phyloP scores from a whole-genome alignment of 805 yeast species.

The Monosporozyma servazzii region DNA sequence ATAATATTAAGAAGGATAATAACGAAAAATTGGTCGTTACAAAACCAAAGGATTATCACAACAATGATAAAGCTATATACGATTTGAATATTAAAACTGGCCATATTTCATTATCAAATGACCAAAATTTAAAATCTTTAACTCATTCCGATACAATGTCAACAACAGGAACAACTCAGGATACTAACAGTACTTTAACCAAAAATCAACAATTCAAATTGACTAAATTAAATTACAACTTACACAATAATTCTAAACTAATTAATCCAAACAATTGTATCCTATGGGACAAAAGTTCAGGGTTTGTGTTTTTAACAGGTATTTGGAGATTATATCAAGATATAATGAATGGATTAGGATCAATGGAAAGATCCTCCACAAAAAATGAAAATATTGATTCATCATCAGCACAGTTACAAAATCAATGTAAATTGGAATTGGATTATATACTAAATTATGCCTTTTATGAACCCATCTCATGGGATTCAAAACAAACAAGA shows the following conservation, averaged over 20 bases:
- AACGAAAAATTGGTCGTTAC: not conserved
- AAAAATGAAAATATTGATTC: no score
- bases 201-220: slow-evolving; percentile 28
- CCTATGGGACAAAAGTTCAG: slow-evolving; percentile 79
- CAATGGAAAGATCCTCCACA: slow-evolving; percentile 4
- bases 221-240: slow-evolving; percentile 18
- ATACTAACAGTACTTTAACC: slow-evolving; percentile 11
- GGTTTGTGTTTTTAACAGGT: slow-evolving; percentile 81
- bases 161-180: not conserved
- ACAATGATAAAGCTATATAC: not conserved
- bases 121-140: slow-evolving; percentile 6
- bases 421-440: slow-evolving; percentile 12
- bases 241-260: slow-evolving; percentile 10
- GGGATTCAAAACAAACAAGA: not conserved
- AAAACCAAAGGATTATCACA: not conserved
- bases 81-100: slow-evolving; percentile 2
- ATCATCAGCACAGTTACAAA: not conserved
- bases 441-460: slow-evolving; percentile 15
- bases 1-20: not conserved
- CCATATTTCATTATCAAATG: slow-evolving; percentile 1
- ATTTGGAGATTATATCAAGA: slow-evolving; percentile 57
- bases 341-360: slow-evolving; percentile 24
- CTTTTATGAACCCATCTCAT: slow-evolving; percentile 13
- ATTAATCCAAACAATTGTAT: slow-evolving; percentile 50
- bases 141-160: not conserved